Evolutionary conservation across 2,329 filamentous ascomycete species (phyloP).

Genomic region (Cladophialophora psammophila): DNA sequence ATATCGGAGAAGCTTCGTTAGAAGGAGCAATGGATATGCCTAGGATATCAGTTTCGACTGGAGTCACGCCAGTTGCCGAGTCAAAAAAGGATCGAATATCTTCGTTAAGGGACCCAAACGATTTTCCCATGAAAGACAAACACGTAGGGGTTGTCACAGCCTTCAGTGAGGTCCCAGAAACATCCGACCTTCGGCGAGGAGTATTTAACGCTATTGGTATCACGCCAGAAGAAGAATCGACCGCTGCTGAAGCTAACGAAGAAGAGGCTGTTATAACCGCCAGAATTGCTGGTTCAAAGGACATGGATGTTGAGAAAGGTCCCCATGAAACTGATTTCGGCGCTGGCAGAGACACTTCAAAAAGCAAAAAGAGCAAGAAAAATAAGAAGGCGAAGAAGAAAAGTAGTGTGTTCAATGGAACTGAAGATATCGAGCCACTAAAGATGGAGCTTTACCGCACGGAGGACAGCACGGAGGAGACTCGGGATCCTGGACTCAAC

Average conservation of each 20-base stretch:
- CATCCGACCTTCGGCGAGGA: background rate
- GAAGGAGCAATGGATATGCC: background rate
- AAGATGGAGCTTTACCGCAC: slow-evolving; percentile 7
- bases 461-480: background rate
- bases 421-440: slow-evolving; percentile 11
- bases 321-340: background rate
- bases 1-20: background rate
- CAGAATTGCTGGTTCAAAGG: background rate
- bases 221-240: background rate
- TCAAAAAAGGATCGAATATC: background rate
- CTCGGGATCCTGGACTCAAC: background rate
- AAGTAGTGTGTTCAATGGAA: slow-evolving; percentile 25
- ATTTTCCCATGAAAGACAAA: background rate
- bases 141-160: background rate
- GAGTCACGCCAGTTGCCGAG: background rate
- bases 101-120: background rate
- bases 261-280: background rate
- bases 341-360: background rate
- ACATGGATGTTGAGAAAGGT: background rate
- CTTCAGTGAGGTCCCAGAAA: background rate
- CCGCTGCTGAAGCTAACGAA: background rate
- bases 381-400: slow-evolving; percentile 30
- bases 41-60: background rate
- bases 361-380: slow-evolving; percentile 36
- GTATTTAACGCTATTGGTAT: background rate